These are phyloP conservation scores for Leishmania arabica DNA, from an alignment of 208 protist genomes.

Conservation along the genomic window DNA sequence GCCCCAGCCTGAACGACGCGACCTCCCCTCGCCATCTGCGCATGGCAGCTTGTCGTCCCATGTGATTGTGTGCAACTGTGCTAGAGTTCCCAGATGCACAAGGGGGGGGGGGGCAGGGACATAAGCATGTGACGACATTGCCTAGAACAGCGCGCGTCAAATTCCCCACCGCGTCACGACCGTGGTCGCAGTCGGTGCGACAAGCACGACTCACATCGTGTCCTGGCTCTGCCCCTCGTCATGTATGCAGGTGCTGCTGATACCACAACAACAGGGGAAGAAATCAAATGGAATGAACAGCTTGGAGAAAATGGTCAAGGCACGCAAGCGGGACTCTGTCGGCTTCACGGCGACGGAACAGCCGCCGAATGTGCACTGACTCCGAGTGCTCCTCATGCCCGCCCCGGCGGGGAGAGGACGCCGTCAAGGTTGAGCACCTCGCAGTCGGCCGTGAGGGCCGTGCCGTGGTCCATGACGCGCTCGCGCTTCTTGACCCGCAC, in stretches of 20 bases:
- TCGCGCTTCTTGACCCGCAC: slow-evolving; percentile 44
- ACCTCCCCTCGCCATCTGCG: background rate
- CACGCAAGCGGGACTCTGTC: slow-evolving; percentile 55
- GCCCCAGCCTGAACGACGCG: background rate
- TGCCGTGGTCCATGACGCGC: slow-evolving; percentile 24
- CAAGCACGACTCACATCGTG: slow-evolving; percentile 21
- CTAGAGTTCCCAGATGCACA: background rate
- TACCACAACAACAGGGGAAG: slow-evolving; percentile 48
- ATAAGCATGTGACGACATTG: background rate
- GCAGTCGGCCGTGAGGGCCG: slow-evolving; percentile 29
- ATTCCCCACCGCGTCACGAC: slow-evolving; percentile 36
- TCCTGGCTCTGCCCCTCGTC: slow-evolving; percentile 9
- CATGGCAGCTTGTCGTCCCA: background rate
- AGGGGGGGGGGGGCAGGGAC: too few relatives aligned
- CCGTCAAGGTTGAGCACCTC: slow-evolving; percentile 42
- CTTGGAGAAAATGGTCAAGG: slow-evolving; percentile 67
- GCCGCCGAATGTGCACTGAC: slow-evolving; percentile 59
- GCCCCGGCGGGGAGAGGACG: slow-evolving; percentile 38
- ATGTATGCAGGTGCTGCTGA: slow-evolving; percentile 33
- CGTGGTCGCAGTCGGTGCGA: slow-evolving; percentile 18
- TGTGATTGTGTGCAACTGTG: background rate
- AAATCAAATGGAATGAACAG: slow-evolving; percentile 70
- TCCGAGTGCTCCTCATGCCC: slow-evolving; percentile 57
- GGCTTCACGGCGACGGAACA: slow-evolving; percentile 49
- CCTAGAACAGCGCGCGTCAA: slow-evolving; percentile 12